Percentiles rank a stretch among this genome's conserved stretches.
phyloP scores from a whole-genome alignment of 2,329 filamentous ascomycete species.

The Parascedosporium putredinis region DNA sequence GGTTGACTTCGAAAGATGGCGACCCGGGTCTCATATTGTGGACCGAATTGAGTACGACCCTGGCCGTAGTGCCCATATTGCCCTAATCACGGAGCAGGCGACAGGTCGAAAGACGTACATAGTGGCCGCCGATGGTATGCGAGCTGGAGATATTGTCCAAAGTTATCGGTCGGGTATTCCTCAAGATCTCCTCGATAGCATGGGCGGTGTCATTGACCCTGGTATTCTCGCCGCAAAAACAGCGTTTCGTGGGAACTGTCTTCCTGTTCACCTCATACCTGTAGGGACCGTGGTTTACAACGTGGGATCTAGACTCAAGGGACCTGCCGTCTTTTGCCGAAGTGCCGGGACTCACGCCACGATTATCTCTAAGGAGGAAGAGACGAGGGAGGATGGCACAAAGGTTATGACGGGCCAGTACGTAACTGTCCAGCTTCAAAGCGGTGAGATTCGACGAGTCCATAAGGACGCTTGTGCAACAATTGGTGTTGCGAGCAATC shows the following conservation, averaged over 20 bases:
- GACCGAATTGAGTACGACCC: slow-evolving; percentile 96
- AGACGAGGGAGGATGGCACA: slow-evolving; percentile 48
- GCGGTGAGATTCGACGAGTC: slow-evolving; percentile 82
- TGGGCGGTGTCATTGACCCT: slow-evolving; percentile 88
- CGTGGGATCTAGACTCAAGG: slow-evolving; percentile 64
- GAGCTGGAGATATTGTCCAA: slow-evolving; percentile 82
- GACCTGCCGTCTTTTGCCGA: slow-evolving; percentile 81
- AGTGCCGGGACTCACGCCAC: slow-evolving; percentile 89
- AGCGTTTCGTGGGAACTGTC: slow-evolving; percentile 85
- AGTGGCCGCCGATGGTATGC: slow-evolving; percentile 86
- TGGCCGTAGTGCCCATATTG: slow-evolving; percentile 85
- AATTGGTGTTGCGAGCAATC: slow-evolving; percentile 88
- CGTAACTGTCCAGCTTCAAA: slow-evolving; percentile 79
- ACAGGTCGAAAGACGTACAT: slow-evolving; percentile 80
- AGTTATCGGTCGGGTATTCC: slow-evolving; percentile 89
- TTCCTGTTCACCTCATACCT: slow-evolving; percentile 92
- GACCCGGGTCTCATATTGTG: slow-evolving; percentile 73
- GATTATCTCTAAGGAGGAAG: slow-evolving; percentile 80
- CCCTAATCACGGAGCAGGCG: slow-evolving; percentile 65
- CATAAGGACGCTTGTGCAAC: slow-evolving; percentile 90
- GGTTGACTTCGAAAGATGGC: slow-evolving; percentile 75
- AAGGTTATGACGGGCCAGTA: slow-evolving; percentile 61
- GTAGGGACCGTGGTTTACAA: slow-evolving; percentile 89
- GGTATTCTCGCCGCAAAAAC: slow-evolving; percentile 94
- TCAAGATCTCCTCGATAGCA: slow-evolving; percentile 71